A percentile compares a stretch with the other conserved stretches of the same genome.
These are phyloP conservation scores for Magnusiomyces sp. DNA, from an alignment of 1,139 yeast genomes.

Conservation along the genomic window DNA sequence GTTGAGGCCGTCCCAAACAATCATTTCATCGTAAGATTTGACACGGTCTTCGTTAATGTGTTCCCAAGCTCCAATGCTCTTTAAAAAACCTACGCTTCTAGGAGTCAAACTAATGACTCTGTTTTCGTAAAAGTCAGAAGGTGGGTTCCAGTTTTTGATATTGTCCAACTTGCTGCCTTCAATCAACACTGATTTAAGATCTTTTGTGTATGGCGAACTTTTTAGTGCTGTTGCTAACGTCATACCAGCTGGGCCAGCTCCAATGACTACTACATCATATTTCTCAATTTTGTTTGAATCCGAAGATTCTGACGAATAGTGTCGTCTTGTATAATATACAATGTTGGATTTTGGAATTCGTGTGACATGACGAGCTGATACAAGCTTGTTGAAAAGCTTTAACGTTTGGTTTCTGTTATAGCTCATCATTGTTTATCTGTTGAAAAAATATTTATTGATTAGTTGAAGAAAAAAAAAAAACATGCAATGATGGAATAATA, in stretches of 20 bases:
- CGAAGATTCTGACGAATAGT: neutral
- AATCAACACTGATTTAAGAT: constrained; percentile 56
- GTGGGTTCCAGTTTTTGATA: constrained; percentile 50
- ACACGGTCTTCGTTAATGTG: constrained; percentile 60
- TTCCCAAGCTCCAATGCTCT: constrained; percentile 68
- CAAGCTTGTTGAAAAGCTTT: too few relatives aligned
- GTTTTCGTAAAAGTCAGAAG: constrained; percentile 53
- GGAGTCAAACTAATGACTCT: constrained; percentile 85
- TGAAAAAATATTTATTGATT: too few relatives aligned
- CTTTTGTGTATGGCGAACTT: constrained; percentile 51
- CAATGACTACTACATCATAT: constrained; percentile 75
- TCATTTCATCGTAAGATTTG: constrained; percentile 70
- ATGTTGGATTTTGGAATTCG: too few relatives aligned
- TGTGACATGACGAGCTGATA: too few relatives aligned
- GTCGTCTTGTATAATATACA: too few relatives aligned
- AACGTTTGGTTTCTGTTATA: too few relatives aligned
- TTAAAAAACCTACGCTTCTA: constrained; percentile 57
- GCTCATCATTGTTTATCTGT: too few relatives aligned
- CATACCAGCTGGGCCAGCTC: constrained; percentile 97
- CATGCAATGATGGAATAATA: too few relatives aligned
- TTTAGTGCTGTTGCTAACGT: constrained; percentile 73
- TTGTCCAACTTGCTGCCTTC: constrained; percentile 60
- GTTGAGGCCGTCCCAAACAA: constrained; percentile 79
- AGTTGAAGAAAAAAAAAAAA: too few relatives aligned
- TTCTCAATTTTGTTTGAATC: constrained; percentile 1